phyloP scores from a whole-genome alignment of 352 stramenopile genomes.

The Phytophthora brassicae region DNA sequence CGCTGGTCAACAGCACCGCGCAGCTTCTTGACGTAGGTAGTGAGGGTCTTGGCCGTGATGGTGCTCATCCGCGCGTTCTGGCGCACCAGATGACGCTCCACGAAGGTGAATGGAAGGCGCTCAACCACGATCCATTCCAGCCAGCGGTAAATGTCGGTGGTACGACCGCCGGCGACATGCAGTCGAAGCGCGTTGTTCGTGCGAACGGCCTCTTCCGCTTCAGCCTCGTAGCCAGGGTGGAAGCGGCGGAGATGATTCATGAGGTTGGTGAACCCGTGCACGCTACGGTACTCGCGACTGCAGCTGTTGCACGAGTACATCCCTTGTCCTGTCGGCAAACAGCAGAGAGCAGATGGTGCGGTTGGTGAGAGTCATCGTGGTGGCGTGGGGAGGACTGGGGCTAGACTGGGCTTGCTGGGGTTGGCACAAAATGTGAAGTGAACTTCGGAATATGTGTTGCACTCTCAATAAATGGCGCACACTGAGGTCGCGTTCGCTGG shows the following conservation, averaged over 20 bases:
- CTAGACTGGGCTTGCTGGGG: background rate
- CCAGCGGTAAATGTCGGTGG: slow-evolving; percentile 9
- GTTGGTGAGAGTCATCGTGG: background rate
- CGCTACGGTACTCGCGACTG: background rate
- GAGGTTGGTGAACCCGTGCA: background rate
- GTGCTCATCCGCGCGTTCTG: background rate
- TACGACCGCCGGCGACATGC: background rate
- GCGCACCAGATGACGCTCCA: background rate
- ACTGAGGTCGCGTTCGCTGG: background rate
- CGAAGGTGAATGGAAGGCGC: slow-evolving; percentile 6
- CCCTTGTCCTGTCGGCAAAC: background rate
- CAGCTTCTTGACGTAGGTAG: background rate
- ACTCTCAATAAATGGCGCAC: no score
- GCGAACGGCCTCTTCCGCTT: background rate
- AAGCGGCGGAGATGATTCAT: background rate
- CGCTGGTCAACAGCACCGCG: background rate
- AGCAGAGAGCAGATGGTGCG: background rate
- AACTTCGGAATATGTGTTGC: background rate
- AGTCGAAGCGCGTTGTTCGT: background rate
- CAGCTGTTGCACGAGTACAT: background rate
- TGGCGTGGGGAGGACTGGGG: background rate
- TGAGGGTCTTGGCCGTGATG: background rate
- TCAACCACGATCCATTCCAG: slow-evolving; percentile 10
- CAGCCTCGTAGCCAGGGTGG: background rate
- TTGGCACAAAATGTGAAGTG: background rate